Conservation (phyloP, 2,329 filamentous ascomycete species). For the Nigrograna mackinnonii region DNA sequence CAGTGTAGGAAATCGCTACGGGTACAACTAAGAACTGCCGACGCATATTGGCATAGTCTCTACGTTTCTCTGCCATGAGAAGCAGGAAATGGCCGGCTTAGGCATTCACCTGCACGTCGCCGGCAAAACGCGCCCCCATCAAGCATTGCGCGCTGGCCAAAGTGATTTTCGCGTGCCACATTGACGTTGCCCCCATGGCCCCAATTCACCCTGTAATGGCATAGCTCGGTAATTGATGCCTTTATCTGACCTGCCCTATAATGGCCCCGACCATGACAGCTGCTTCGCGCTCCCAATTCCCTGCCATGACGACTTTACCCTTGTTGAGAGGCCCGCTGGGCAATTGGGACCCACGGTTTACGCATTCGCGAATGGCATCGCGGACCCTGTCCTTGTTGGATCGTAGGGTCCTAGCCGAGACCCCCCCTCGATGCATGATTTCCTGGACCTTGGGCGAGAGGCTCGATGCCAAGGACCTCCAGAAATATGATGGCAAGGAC, state of each 20-base stretch:
- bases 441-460: constrained; percentile 81
- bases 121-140: not conserved
- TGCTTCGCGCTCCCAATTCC: constrained; percentile 84
- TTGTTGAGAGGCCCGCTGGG: constrained; percentile 58
- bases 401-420: constrained; percentile 78
- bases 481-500: constrained; percentile 88
- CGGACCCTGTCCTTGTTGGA: constrained; percentile 75
- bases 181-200: too few species aligned
- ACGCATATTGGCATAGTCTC: too few species aligned
- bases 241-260: constrained; percentile 52
- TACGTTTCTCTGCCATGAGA: too few species aligned
- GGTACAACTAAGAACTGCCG: too few species aligned
- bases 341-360: constrained; percentile 73
- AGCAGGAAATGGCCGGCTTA: constrained; percentile 1
- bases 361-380: constrained; percentile 80
- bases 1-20: too few species aligned
- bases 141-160: not conserved
- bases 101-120: constrained; percentile 1
- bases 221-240: constrained; percentile 15
- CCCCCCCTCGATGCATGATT: constrained; percentile 79
- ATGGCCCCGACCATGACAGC: constrained; percentile 93
- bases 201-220: constrained; percentile 4
- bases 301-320: constrained; percentile 50
- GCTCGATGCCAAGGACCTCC: constrained; percentile 82
- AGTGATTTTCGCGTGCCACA: too few species aligned